Conservation (phyloP, 305 asterid genomes). For the Solanum hybrid region DNA sequence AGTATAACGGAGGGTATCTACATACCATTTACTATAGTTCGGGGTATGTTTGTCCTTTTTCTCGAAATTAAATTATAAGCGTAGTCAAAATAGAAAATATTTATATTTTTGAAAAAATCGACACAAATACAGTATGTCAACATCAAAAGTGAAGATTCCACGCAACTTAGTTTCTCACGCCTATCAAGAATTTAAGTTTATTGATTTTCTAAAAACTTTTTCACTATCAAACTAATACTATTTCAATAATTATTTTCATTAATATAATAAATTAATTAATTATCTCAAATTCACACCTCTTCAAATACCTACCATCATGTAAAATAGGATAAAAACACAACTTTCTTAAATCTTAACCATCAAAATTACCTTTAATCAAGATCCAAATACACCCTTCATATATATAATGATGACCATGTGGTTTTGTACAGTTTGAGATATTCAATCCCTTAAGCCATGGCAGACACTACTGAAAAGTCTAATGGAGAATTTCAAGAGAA, state of each 20-base stretch:
- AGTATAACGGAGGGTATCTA: no score
- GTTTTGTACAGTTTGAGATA: not conserved
- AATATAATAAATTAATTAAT: not conserved
- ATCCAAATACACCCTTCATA: not conserved
- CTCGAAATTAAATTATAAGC: fast-evolving
- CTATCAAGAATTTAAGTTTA: not conserved
- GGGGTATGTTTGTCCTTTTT: no score
- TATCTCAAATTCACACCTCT: not conserved
- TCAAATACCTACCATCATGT: not conserved
- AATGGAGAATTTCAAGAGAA: not conserved
- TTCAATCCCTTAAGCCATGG: not conserved
- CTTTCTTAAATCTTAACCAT: not conserved
- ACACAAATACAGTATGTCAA: not conserved
- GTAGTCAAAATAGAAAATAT: no score
- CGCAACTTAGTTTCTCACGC: not conserved
- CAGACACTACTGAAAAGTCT: not conserved
- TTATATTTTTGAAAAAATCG: no score
- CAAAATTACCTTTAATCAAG: not conserved
- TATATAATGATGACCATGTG: not conserved
- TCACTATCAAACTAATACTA: not conserved
- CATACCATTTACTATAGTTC: no score
- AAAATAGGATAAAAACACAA: not conserved
- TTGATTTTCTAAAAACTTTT: not conserved
- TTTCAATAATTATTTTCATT: not conserved
- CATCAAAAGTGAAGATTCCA: no score